Evolutionary conservation across 495 filamentous ascomycete genomes (phyloP), one percentile per base, ranked within the genome.

Genomic region (Saxispiralis lemnorum): DNA sequence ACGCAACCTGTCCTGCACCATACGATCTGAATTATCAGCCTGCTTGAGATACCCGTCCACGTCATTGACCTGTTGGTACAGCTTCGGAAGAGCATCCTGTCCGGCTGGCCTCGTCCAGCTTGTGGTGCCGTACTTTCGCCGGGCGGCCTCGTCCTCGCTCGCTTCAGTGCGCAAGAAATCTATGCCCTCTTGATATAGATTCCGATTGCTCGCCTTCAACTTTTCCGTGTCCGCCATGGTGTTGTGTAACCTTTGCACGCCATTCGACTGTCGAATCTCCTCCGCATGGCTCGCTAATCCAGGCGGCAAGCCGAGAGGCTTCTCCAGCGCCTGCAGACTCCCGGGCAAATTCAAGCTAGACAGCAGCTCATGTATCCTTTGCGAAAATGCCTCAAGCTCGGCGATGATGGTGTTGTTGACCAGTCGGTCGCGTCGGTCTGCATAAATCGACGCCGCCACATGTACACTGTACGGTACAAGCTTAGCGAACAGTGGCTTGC

Each of bases 391-490:
- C 55, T 93, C 88, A 21, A 97, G 61, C 55, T 93, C 83, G 12
- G 77, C 76, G 47, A 95, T 78, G 24, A 95, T 80, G 15, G 72
- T 75, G 46, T 78, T 79, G 59, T 92, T 93, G 42, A 97, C 73
- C 24, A 93, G 63, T 30, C 87, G 71, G 57, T 97, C 87, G 31
- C 87, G 70, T 35, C 87, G 73, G 59, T 96, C 85, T 28, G 83
- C 87, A 56, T 97, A 97, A 12, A 95, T 93, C 41, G 83, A 93
- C 6, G 89, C 81, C 16, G 89, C 89, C 34, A 95, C 69, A 54
- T 96, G 89, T 4, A 96, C 89, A 2, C 87, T 83, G 59, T 94
- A 96, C 7, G 89, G 89, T 1, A 97, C 89, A 14, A 97, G 69
- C 55, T 87, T 92, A 5, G 82, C 71, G 53, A 97, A 96, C 16